Conservation (phyloP, 75 land plant genomes). For the Chamaecyparis obtusa region DNA sequence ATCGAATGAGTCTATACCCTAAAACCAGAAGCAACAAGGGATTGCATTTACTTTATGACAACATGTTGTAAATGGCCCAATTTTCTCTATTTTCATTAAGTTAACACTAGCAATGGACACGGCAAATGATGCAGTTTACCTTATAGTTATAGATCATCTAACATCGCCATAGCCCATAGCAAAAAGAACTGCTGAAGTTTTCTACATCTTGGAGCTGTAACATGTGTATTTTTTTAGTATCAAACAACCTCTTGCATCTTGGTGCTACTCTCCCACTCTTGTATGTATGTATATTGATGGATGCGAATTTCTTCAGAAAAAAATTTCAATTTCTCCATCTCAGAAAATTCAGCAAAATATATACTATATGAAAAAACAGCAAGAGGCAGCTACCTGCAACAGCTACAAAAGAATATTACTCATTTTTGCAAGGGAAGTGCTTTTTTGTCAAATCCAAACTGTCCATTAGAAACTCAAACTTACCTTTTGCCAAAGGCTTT, state of each 20-base stretch:
- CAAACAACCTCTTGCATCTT: not conserved
- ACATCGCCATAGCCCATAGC: not conserved
- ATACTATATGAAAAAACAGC: not conserved
- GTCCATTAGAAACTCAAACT: not conserved
- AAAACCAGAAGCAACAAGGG: not conserved
- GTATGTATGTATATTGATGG: not conserved
- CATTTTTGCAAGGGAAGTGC: not conserved
- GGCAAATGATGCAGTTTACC: not conserved
- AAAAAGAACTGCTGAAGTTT: not conserved
- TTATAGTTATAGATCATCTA: not conserved
- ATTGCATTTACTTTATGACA: not conserved
- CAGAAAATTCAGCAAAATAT: not conserved
- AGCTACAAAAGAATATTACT: not conserved
- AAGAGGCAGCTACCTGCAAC: not conserved
- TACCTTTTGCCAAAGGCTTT: not conserved
- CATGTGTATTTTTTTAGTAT: not conserved
- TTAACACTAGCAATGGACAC: not conserved
- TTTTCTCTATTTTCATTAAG: not conserved
- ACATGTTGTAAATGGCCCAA: not conserved
- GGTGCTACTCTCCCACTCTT: not conserved
- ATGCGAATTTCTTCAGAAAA: not conserved
- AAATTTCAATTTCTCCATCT: not conserved
- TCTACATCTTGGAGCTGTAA: not conserved
- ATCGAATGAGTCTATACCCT: not conserved
- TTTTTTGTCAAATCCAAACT: not conserved